Evolutionary conservation across 371 early-diverging fungal species (phyloP).

Genomic region (Syncephalastrum contaminatum): DNA sequence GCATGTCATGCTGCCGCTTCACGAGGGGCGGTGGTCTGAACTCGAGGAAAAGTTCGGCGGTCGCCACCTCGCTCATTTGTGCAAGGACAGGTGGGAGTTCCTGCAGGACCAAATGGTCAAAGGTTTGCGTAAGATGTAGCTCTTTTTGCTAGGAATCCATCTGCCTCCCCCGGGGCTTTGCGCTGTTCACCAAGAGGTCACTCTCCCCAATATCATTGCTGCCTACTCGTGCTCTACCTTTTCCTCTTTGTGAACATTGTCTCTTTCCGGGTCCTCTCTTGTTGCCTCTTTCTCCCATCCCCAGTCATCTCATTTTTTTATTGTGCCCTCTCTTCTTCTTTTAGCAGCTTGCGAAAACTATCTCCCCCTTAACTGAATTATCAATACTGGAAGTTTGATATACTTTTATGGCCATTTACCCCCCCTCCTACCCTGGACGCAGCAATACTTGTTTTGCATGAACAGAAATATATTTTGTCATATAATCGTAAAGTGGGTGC

Average conservation of each 20-base stretch:
- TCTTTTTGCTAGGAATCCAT: too few relatives aligned
- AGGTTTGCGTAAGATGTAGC: slow-evolving; percentile 1
- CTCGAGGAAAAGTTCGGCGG: slow-evolving; percentile 19
- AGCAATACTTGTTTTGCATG: neutral
- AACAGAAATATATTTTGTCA: neutral
- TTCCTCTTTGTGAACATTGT: too few relatives aligned
- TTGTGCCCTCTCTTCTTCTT: too few relatives aligned
- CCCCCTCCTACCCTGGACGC: neutral
- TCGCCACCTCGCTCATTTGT: slow-evolving; percentile 19
- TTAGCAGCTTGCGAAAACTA: too few relatives aligned
- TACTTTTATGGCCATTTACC: neutral
- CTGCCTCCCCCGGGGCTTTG: too few relatives aligned
- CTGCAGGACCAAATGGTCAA: slow-evolving; percentile 16
- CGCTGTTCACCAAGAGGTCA: too few relatives aligned
- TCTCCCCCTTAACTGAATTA: too few relatives aligned
- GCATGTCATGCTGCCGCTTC: slow-evolving; percentile 17
- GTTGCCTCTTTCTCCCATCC: too few relatives aligned
- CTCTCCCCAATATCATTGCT: too few relatives aligned
- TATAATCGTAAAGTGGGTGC: neutral
- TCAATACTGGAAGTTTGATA: neutral
- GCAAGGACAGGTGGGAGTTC: slow-evolving; percentile 22
- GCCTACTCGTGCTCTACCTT: too few relatives aligned
- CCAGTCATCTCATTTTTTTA: too few relatives aligned
- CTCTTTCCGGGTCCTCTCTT: too few relatives aligned
- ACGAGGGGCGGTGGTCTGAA: slow-evolving; percentile 14